Evolutionary conservation across 306 rosid genomes (phyloP).

Genomic region (Ziziphus jujuba): DNA sequence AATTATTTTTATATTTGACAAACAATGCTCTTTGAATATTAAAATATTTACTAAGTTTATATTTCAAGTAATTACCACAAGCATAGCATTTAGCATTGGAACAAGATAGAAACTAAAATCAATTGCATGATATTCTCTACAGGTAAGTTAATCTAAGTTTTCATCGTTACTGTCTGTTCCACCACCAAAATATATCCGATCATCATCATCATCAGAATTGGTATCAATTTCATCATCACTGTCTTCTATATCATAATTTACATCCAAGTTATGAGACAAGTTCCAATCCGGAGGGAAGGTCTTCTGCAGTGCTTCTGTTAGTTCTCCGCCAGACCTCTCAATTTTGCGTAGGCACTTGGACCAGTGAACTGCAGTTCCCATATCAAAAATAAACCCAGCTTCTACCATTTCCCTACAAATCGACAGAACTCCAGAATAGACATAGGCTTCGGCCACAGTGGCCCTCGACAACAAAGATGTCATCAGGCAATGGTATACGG

Average conservation of each 20-base stretch:
- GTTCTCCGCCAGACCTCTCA: conserved; percentile 86
- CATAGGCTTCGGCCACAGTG: conserved; percentile 65
- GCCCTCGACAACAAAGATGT: conserved; percentile 95
- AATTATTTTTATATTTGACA: too few species aligned
- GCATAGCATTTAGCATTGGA: not conserved
- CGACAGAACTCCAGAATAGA: conserved; percentile 62
- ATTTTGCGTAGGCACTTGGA: conserved; percentile 77
- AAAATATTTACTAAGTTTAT: too few species aligned
- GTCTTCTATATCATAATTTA: conserved; percentile 32
- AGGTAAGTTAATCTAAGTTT: conserved; percentile 11
- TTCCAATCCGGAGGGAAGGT: conserved; percentile 98
- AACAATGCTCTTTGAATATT: too few species aligned
- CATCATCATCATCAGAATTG: conserved; percentile 8
- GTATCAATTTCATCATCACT: conserved; percentile 39
- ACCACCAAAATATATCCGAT: conserved; percentile 27
- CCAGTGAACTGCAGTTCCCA: conserved; percentile 99
- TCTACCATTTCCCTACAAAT: conserved; percentile 80
- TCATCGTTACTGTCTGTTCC: conserved; percentile 4
- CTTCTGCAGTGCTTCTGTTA: conserved; percentile 81
- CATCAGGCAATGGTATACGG: conserved; percentile 93
- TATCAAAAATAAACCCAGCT: conserved; percentile 72
- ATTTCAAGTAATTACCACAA: too few species aligned
- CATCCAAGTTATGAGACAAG: conserved; percentile 40
- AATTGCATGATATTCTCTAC: conserved; percentile 7
- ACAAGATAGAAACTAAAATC: conserved; percentile 1